Conservation (phyloP, 768 basidiomycete species). For the Trametes villosa region DNA sequence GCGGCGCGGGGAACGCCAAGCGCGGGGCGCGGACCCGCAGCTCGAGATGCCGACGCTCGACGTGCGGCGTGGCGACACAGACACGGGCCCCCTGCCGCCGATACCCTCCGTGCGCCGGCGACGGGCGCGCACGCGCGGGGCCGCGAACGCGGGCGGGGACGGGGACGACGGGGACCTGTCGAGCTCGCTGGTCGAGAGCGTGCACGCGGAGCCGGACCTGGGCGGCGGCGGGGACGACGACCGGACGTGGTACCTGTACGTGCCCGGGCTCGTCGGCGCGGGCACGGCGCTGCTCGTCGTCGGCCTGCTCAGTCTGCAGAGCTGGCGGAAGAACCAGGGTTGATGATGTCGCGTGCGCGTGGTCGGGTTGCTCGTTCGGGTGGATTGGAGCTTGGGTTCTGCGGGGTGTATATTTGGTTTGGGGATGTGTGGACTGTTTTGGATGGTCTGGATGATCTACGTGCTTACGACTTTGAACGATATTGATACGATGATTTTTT, state of each 20-base stretch:
- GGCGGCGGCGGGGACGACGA: conserved; percentile 63
- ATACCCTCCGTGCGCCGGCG: conserved; percentile 26
- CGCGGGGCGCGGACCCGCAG: not conserved
- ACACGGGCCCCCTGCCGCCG: conserved; percentile 23
- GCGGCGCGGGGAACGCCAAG: not conserved
- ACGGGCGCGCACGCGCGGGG: conserved; percentile 16
- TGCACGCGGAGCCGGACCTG: conserved; percentile 44
- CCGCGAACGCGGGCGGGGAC: conserved; percentile 30
- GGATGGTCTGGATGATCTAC: not conserved
- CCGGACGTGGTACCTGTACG: conserved; percentile 77
- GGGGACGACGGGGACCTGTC: conserved; percentile 49
- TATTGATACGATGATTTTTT: not conserved
- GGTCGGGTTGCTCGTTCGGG: not conserved
- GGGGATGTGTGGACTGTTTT: not conserved
- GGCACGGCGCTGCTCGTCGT: conserved; percentile 84
- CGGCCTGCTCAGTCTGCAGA: conserved; percentile 75
- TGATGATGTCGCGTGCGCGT: conserved; percentile 1
- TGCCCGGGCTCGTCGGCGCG: conserved; percentile 80
- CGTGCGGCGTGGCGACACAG: conserved; percentile 33
- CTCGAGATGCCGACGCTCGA: conserved; percentile 76
- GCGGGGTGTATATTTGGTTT: not conserved
- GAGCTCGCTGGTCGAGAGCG: conserved; percentile 54
- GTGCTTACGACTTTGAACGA: conserved; percentile 10
- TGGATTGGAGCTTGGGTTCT: too few relatives aligned
- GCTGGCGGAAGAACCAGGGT: conserved; percentile 41